A percentile compares a stretch with the other conserved stretches of the same genome.
phyloP scores from a whole-genome alignment of 257 asterid genomes.

The Nicotiana undulata region DNA sequence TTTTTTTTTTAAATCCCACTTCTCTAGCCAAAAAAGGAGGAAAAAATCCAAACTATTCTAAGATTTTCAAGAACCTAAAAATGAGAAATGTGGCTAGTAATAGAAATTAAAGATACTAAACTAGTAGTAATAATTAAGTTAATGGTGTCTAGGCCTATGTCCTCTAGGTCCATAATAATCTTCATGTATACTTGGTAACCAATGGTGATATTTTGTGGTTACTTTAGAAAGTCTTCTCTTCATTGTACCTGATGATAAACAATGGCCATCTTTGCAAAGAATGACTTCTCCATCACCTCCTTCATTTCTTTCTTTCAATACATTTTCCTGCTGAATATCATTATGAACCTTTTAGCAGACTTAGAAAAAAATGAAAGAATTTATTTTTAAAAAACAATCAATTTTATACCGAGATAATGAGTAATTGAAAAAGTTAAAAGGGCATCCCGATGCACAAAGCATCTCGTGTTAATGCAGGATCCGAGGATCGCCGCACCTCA shows the following conservation, averaged over 20 bases:
- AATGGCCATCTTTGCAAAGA: slow-evolving; percentile 12
- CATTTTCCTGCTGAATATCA: slow-evolving; percentile 19
- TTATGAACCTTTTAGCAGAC: neutral
- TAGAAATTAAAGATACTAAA: neutral
- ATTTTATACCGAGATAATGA: neutral
- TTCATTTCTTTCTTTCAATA: neutral
- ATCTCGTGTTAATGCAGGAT: too few relatives aligned
- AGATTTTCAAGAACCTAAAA: neutral
- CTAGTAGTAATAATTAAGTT: neutral
- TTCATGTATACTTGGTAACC: slow-evolving; percentile 84
- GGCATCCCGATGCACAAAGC: too few relatives aligned
- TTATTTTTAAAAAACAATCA: neutral
- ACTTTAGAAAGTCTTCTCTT: slow-evolving; percentile 36
- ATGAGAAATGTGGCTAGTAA: neutral
- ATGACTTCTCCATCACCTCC: slow-evolving; percentile 12
- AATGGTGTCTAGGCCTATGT: slow-evolving; percentile 64
- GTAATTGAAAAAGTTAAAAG: neutral
- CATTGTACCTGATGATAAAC: slow-evolving; percentile 41
- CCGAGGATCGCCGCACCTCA: too few relatives aligned
- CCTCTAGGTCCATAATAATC: slow-evolving; percentile 73
- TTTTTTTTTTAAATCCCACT: neutral
- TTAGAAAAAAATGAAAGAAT: neutral
- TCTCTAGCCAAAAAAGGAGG: neutral
- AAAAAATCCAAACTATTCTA: neutral
- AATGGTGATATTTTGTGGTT: slow-evolving; percentile 42